phyloP scores from a whole-genome alignment of 139 green algal species.

The Zygnema circumcarinatum region DNA sequence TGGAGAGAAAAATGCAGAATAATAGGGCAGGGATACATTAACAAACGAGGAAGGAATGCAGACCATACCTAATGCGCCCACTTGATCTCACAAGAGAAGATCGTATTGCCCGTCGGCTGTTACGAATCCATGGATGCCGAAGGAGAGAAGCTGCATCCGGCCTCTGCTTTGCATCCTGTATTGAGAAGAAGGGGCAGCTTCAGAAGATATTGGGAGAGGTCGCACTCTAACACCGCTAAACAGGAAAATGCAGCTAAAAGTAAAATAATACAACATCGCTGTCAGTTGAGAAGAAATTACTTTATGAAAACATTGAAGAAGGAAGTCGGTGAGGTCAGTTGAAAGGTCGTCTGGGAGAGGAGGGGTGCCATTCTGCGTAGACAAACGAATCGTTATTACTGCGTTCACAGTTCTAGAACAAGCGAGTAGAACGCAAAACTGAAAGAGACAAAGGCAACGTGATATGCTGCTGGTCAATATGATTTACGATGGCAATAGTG shows the following conservation, averaged over 20 bases:
- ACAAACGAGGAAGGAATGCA: too few relatives aligned
- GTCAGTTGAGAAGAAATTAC: too few relatives aligned
- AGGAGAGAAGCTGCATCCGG: conserved; percentile 80
- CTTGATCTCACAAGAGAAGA: conserved; percentile 66
- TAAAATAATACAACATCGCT: too few relatives aligned
- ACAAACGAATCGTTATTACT: too few relatives aligned
- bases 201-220: neutral
- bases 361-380: conserved; percentile 80
- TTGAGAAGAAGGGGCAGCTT: too few relatives aligned
- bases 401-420: too few relatives aligned
- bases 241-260: neutral
- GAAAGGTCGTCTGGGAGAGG: conserved; percentile 82
- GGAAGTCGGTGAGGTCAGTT: conserved; percentile 81
- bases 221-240: neutral
- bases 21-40: too few relatives aligned
- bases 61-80: conserved; percentile 14
- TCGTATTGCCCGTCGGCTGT: conserved; percentile 72
- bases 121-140: conserved; percentile 85
- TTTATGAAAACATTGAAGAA: conserved; percentile 93
- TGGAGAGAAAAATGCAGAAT: too few relatives aligned
- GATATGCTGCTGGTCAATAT: too few relatives aligned
- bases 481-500: too few relatives aligned
- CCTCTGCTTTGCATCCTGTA: conserved; percentile 80
- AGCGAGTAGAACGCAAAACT: too few relatives aligned
- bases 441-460: too few relatives aligned